phyloP scores from a whole-genome alignment of 2,329 filamentous ascomycete genomes.

The Blumeria graminis region DNA sequence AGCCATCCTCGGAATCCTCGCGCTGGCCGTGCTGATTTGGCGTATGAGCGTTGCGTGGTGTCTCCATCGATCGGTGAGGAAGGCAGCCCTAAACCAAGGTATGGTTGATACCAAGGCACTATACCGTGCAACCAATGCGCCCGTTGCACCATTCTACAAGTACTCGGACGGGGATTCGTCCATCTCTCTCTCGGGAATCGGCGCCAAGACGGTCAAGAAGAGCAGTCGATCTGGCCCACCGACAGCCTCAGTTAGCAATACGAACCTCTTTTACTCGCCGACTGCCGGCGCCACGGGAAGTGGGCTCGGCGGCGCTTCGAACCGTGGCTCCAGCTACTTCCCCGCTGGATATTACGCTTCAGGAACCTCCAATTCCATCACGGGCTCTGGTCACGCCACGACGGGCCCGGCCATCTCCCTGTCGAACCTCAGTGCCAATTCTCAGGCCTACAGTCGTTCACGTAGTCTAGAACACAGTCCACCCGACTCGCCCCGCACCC shows the following conservation, averaged over 20 bases:
- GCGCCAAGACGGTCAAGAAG: conserved; percentile 13
- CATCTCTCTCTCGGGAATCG: conserved; percentile 11
- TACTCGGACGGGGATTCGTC: conserved; percentile 28
- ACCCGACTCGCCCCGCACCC: conserved; percentile 32
- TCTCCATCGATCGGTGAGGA: conserved; percentile 73
- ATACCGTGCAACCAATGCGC: conserved; percentile 27
- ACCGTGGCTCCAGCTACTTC: conserved; percentile 56
- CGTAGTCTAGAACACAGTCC: conserved; percentile 22
- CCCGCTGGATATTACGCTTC: conserved; percentile 81
- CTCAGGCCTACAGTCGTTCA: conserved; percentile 25
- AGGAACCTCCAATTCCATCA: conserved; percentile 18
- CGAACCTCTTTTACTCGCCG: conserved; percentile 68
- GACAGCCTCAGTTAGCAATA: conserved; percentile 7
- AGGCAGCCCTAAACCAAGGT: conserved; percentile 55
- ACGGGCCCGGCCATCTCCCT: conserved; percentile 30
- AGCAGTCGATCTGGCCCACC: conserved; percentile 17
- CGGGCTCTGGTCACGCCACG: conserved; percentile 14
- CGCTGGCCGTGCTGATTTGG: conserved; percentile 65
- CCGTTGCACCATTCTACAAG: conserved; percentile 38
- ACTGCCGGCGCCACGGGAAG: conserved; percentile 43
- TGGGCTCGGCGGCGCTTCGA: conserved; percentile 25
- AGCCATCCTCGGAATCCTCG: conserved; percentile 63
- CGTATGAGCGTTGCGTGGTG: conserved; percentile 71
- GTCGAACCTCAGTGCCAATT: conserved; percentile 27
- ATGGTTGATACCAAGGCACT: conserved; percentile 43